Evolutionary conservation across 2,329 filamentous ascomycete genomes (phyloP), one percentile per base, ranked within the genome.

Genomic region (Orbilia javanica): DNA sequence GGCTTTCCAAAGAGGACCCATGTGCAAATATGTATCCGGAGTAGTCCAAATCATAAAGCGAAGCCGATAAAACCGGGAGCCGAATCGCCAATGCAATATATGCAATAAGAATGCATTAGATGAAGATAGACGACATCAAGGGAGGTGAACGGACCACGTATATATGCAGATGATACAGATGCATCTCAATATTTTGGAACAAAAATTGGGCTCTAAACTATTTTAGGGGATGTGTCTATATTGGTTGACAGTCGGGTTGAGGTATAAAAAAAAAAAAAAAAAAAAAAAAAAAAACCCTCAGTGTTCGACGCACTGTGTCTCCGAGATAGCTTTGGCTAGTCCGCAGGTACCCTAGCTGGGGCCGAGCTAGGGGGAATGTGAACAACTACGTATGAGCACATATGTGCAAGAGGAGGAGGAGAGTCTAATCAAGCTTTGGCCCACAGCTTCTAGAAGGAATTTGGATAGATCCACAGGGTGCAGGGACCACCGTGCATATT

Each of bases 401-500:
- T 42, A 42, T 6, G 39, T 18, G n/a, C 39, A 42, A 18, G 15
- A 42, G 39, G 42, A 20, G 13, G 46, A 11, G 55, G 44, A 39
- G 22, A 29, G 25, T 34, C 48, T 4, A 20, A 60, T 50, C n/a
- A 22, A 62, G 34, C 42, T 62, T 31, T n/a, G 42, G 55, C 55
- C 52, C 64, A 68, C 46, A 67, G 71, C 64, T 75, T 75, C 71
- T 75, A 75, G 71, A 75, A 75, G 52, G 53, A 67, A 27, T 42
- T 60, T 25, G 60, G 65, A 57, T 15, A 39, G 73, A 60, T 77
- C 73, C 66, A 71, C 57, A 50, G 18, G 48, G 73, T 55, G 73
- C 73, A 77, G 60, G 73, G 73, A 66, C 73, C 73, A 77, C 73
- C 66, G 60, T 62, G 73, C 66, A 71, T 69, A 68, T 22, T 31